Evolutionary conservation across 257 asterid genomes (phyloP).

Genomic region (Ehretia macrophylla): DNA sequence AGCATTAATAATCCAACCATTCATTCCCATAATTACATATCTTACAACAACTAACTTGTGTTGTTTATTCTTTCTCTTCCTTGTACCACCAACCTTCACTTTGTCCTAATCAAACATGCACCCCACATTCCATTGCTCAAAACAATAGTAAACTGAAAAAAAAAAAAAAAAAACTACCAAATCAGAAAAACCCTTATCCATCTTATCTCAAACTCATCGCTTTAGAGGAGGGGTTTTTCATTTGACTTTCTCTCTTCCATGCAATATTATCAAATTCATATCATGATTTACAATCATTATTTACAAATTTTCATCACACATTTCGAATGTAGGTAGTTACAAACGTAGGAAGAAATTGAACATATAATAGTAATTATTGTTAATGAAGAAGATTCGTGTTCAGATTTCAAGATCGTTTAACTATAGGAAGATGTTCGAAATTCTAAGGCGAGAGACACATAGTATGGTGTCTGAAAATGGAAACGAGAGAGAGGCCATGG

Average conservation of each 20-base stretch:
- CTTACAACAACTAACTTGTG: slow-evolving; percentile 8
- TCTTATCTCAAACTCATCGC: background rate
- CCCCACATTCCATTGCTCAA: slow-evolving; percentile 40
- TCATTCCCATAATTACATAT: slow-evolving; percentile 10
- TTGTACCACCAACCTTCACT: slow-evolving; percentile 3
- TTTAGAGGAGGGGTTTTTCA: slow-evolving; percentile 19
- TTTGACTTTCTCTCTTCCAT: background rate
- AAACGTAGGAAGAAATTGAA: slow-evolving; percentile 3
- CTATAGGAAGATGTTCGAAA: slow-evolving; percentile 43
- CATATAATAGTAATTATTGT: too few species aligned
- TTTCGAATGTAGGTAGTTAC: background rate
- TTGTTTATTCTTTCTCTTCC: slow-evolving; percentile 6
- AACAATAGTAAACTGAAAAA: slow-evolving; percentile 6
- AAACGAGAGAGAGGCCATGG: slow-evolving; percentile 23
- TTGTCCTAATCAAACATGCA: slow-evolving; percentile 35
- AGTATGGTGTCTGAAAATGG: slow-evolving; percentile 32
- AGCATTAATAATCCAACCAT: slow-evolving; percentile 28
- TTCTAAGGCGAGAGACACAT: slow-evolving; percentile 29
- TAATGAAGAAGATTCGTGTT: slow-evolving; percentile 27
- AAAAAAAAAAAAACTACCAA: slow-evolving; percentile 1
- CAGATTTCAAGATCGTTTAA: too few species aligned
- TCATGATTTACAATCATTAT: background rate
- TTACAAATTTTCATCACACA: background rate
- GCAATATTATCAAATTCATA: background rate
- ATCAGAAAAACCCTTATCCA: slow-evolving; percentile 32